Base-by-base conservation (phyloP, 2,329 filamentous ascomycete species). In the Cladophialophora psammophila region DNA sequence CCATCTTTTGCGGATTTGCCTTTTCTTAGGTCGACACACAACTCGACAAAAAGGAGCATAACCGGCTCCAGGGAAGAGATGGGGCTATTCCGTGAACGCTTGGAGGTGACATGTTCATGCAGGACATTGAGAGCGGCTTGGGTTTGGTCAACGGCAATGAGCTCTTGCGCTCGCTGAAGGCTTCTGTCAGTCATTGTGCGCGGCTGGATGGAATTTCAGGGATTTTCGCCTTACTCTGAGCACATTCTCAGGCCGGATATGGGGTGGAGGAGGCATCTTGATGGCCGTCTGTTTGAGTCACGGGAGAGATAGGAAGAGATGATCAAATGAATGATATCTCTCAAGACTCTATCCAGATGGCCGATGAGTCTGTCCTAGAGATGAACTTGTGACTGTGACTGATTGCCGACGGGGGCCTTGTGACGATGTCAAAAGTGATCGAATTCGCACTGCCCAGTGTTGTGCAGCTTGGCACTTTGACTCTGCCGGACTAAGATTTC, bases 171-270 rank as follows among this genome's bases (percentile, higher is more conserved):
- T 81, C 95, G 90, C 89, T 89, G 71, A 71, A 75, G 57, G 66
- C 53, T 65, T 75, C 61, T 73, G 60, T 64, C 50, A 64, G 62
- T 64, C 50, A 69, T 58, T 26, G 52, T 66, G 55, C 70, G 63
- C 71, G 60, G 61, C 52, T 20, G 64, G 42, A 48, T 42, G 40
- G 60, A 56, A 54, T 69, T 56, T 18, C 53, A 36, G 61, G 75
- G 48, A 36, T 56, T 55, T 45, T 63, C 34, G 64, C 60, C 82
- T 77, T 77, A 85, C 85, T 81, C 97, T 97, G 81, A 98, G 90
- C 80, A 97, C 94, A 90, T 99, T 99, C 86, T 99, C 95, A 78
- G 95, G 95, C 83, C 96, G 96, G 80, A 95, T 94, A 81, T 98
- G 93, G 75, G 93, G 91, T 84, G 94, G 94, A 80, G 95, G 95